Conservation (phyloP, 1,284 basidiomycete species). For the Cryptococcus sp. region DNA sequence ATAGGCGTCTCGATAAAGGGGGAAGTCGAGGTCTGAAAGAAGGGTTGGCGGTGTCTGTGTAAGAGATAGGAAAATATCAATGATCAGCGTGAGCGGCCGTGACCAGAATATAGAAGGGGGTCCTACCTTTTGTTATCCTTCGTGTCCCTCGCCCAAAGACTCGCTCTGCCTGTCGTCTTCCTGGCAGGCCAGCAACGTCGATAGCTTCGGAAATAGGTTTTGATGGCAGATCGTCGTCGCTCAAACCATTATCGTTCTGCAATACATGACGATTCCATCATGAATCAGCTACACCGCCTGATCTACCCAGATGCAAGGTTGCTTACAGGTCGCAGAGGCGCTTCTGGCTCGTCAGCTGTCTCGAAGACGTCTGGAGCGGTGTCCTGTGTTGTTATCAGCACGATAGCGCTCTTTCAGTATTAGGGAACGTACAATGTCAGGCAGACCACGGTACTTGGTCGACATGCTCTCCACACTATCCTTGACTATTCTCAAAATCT, state of each 20-base stretch:
- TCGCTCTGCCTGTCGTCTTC: slow-evolving; percentile 26
- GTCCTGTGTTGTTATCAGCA: slow-evolving; percentile 60
- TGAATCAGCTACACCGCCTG: too few species aligned
- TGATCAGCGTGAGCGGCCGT: neutral
- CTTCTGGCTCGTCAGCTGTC: slow-evolving; percentile 67
- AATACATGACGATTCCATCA: neutral
- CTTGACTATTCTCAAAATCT: too few species aligned
- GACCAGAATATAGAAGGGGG: slow-evolving; percentile 2
- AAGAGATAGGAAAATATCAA: neutral
- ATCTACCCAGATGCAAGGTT: neutral
- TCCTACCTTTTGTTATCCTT: neutral
- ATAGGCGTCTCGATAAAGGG: slow-evolving; percentile 16
- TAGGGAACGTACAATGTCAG: slow-evolving; percentile 72
- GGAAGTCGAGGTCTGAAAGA: slow-evolving; percentile 25
- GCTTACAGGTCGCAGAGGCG: slow-evolving; percentile 32
- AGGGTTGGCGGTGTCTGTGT: slow-evolving; percentile 16
- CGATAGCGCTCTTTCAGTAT: neutral
- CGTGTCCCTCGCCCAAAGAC: slow-evolving; percentile 30
- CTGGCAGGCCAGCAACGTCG: slow-evolving; percentile 29
- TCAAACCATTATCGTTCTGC: slow-evolving; percentile 26
- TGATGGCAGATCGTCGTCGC: slow-evolving; percentile 18
- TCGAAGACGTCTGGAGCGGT: slow-evolving; percentile 90
- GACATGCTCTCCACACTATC: too few species aligned
- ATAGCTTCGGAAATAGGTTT: slow-evolving; percentile 28
- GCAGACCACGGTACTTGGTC: slow-evolving; percentile 80